Evolutionary conservation across 1,284 basidiomycete genomes (phyloP).

Genomic region (Clitocybe nebularis): DNA sequence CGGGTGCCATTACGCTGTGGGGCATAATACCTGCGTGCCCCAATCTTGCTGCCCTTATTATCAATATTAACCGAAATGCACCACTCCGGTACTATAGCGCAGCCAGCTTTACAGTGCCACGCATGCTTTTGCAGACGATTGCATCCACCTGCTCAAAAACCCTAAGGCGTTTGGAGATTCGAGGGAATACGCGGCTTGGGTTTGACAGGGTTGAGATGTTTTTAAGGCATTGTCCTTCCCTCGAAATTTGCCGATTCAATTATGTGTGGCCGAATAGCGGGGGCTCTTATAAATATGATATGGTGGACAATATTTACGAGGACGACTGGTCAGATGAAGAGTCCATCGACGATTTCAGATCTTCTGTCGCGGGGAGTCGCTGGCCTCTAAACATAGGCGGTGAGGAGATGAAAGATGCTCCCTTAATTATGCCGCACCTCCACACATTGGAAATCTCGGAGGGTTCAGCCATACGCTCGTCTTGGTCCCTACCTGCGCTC

Average conservation of each 20-base stretch:
- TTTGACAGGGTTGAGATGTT: neutral
- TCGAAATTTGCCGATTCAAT: neutral
- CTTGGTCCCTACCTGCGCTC: neutral
- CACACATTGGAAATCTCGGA: neutral
- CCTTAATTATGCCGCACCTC: neutral
- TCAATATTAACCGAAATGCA: neutral
- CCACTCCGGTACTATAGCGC: neutral
- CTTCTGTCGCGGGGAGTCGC: neutral
- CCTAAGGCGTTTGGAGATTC: neutral
- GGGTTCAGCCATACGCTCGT: neutral
- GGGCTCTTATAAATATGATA: neutral
- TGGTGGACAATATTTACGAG: neutral
- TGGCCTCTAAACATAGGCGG: neutral
- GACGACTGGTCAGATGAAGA: neutral
- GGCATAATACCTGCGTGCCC: neutral
- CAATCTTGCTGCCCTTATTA: neutral
- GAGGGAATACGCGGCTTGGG: neutral
- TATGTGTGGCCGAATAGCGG: neutral
- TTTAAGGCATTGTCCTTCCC: neutral
- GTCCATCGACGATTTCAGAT: neutral
- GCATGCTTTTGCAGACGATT: neutral
- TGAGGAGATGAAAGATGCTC: neutral
- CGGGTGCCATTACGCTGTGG: neutral
- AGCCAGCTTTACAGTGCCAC: neutral
- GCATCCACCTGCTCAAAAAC: neutral